Conservation (phyloP, 257 asterid genomes). For the Coffea eugenioides region DNA sequence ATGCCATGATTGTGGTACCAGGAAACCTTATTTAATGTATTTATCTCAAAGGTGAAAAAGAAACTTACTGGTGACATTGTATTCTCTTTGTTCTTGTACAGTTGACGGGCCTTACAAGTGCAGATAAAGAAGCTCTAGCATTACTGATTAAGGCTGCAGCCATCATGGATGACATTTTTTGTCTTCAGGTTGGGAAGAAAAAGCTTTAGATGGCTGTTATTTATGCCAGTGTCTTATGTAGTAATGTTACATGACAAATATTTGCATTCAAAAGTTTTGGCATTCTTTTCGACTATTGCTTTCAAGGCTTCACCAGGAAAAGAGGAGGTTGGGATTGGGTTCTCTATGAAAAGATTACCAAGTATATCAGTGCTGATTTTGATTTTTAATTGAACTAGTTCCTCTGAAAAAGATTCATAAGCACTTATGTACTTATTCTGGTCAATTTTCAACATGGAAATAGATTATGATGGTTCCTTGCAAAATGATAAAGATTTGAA, state of each 20-base stretch:
- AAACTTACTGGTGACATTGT: not conserved
- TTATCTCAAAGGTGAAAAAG: not conserved
- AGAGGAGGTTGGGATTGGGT: not conserved
- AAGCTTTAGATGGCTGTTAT: not conserved
- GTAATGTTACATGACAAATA: not conserved
- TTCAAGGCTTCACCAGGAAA: not conserved
- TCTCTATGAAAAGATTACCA: not conserved
- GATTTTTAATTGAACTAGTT: not conserved
- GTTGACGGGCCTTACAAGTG: constrained; percentile 67
- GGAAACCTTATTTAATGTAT: not conserved
- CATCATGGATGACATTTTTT: constrained; percentile 73
- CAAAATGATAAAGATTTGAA: not conserved
- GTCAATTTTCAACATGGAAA: not conserved
- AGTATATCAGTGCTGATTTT: not conserved
- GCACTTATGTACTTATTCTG: not conserved
- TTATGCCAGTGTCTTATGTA: not conserved
- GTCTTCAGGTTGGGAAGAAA: constrained; percentile 56
- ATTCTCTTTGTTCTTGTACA: constrained; percentile 29
- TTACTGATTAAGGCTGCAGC: constrained; percentile 71
- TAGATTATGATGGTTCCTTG: not conserved
- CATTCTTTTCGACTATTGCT: not conserved
- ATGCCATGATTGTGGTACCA: not conserved
- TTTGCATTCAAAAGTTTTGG: not conserved
- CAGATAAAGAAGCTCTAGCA: constrained; percentile 67
- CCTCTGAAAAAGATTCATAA: not conserved